Conservation (phyloP, 2,329 filamentous ascomycete genomes). For the Cladosporium sp. region DNA sequence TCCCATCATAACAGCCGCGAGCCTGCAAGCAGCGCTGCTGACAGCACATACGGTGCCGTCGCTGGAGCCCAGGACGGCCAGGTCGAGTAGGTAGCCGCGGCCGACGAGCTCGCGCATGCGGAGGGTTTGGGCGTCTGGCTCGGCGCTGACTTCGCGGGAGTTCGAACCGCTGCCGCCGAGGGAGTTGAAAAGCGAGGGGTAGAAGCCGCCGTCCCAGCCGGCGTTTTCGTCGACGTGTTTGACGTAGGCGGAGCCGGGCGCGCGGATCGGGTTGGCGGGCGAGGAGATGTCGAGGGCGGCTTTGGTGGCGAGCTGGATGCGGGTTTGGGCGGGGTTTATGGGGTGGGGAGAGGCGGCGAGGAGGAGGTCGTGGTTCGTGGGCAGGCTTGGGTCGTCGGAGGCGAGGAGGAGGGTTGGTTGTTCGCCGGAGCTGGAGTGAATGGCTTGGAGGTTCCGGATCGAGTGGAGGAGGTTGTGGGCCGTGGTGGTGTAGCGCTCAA, state of each 20-base stretch:
- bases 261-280: constrained; percentile 25
- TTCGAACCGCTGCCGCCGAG: constrained; percentile 48
- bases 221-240: constrained; percentile 71
- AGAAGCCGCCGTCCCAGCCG: constrained; percentile 89
- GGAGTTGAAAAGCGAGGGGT: constrained; percentile 74
- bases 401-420: constrained; percentile 57
- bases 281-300: constrained; percentile 38
- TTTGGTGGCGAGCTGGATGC: constrained; percentile 71
- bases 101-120: constrained; percentile 69
- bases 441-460: constrained; percentile 41
- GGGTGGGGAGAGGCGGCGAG: constrained; percentile 30
- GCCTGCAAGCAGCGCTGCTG: constrained; percentile 61
- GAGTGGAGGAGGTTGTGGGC: constrained; percentile 45
- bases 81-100: constrained; percentile 76
- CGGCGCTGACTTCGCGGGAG: not conserved
- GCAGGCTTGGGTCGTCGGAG: constrained; percentile 77
- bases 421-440: not conserved
- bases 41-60: constrained; percentile 75
- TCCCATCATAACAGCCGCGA: constrained; percentile 82
- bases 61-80: constrained; percentile 66
- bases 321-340: constrained; percentile 61
- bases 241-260: constrained; percentile 51
- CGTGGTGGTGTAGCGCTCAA: constrained; percentile 62
- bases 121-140: constrained; percentile 46
- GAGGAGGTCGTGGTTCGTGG: constrained; percentile 62